Conservation (phyloP, 768 basidiomycete genomes). For the Boletus bicolor region DNA sequence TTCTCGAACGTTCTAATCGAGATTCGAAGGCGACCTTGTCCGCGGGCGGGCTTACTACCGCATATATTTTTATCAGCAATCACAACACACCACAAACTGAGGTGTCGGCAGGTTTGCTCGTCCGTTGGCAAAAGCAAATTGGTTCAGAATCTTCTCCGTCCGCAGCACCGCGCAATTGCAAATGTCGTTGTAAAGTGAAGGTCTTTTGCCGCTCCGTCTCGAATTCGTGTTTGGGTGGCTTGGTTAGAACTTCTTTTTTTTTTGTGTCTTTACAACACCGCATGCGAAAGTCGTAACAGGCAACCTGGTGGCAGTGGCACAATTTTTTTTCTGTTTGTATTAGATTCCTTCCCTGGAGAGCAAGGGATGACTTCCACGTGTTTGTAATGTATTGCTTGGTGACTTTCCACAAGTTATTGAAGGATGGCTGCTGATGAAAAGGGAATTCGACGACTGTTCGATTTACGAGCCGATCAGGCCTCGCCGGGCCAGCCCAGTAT, state of each 20-base stretch:
- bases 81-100: background rate
- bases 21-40: background rate
- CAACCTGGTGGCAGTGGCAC: background rate
- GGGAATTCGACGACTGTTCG: background rate
- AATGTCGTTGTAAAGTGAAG: background rate
- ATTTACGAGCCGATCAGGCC: background rate
- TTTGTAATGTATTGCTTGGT: background rate
- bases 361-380: too few species aligned
- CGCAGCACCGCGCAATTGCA: background rate
- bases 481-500: background rate
- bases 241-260: background rate
- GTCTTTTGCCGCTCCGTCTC: background rate
- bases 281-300: background rate
- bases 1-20: background rate
- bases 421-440: background rate
- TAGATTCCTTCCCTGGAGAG: background rate
- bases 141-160: background rate
- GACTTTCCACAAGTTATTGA: background rate
- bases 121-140: background rate
- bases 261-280: too few species aligned
- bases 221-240: background rate
- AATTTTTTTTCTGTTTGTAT: background rate
- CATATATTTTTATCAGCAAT: background rate
- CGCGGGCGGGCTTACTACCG: background rate
- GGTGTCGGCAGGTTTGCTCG: background rate